A percentile compares a stretch with the other conserved stretches of the same genome.
These are phyloP conservation scores for Mariannaea sp. DNA, from an alignment of 2,329 filamentous ascomycete species.

Conservation along the genomic window DNA sequence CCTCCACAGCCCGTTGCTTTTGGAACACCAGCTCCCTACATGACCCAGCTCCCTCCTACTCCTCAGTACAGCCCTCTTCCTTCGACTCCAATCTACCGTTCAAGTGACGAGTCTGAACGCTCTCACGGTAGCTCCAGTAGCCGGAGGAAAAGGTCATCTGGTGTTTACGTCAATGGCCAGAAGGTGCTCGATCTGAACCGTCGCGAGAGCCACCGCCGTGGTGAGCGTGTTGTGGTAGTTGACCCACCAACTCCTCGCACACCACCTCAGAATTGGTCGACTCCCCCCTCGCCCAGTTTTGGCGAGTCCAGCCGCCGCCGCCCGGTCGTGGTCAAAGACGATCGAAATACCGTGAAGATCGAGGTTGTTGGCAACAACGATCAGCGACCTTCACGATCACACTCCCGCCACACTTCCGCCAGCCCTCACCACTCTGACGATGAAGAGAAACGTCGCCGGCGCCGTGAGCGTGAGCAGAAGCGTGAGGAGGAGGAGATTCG, in stretches of 20 bases:
- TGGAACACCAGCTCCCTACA: constrained; percentile 36
- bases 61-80: constrained; percentile 44
- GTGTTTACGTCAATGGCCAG: constrained; percentile 46
- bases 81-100: constrained; percentile 43
- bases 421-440: constrained; percentile 43
- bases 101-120: constrained; percentile 46
- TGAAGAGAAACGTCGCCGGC: constrained; percentile 36
- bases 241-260: constrained; percentile 53
- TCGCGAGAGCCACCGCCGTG: constrained; percentile 38
- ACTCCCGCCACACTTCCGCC: constrained; percentile 45
- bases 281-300: constrained; percentile 47
- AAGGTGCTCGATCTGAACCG: constrained; percentile 44
- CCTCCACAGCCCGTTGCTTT: constrained; percentile 46
- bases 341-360: constrained; percentile 44
- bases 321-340: constrained; percentile 46
- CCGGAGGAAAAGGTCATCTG: constrained; percentile 42
- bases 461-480: constrained; percentile 36
- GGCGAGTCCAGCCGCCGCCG: constrained; percentile 34
- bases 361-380: constrained; percentile 43
- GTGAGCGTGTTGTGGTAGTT: constrained; percentile 52
- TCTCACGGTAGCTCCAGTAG: constrained; percentile 41
- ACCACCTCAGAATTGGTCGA: constrained; percentile 50
- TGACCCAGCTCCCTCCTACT: constrained; percentile 47
- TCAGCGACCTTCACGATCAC: constrained; percentile 32
- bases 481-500: constrained; percentile 37